Evolutionary conservation across 2,329 filamentous ascomycete species (phyloP), one percentile per base, ranked within the genome.

Genomic region (Aspergillus sp.): DNA sequence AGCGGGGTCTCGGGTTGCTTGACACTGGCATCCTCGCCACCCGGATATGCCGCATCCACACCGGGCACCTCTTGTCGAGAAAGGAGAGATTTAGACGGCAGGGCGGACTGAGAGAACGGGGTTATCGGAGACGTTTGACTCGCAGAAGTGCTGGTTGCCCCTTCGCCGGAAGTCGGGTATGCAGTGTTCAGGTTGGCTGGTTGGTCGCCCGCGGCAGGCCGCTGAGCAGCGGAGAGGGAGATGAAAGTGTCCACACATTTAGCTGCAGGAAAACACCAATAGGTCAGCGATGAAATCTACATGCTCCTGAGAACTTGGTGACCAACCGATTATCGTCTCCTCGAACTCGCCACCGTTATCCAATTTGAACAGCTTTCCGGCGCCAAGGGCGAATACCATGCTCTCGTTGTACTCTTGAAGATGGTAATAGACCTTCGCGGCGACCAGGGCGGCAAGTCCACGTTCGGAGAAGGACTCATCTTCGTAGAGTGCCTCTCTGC

Each of bases 171-270:
- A 45, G 71, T 72, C 27, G 80, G 73, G 48, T 93, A 91, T n/a
- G 82, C 80, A 7, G 82, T 88, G 46, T 81, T 80, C 29, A 93
- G 69, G 50, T 85, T 74, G n/a, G 78, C 74, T 22, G 81, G 68
- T 26, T 64, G 57, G 40, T 71, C 63, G 40, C 67, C 35, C 61
- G 63, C 37, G 59, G 67, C 66, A 51, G 43, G 73, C 57, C 40
- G 69, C 63, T 65, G 67, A 56, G 74, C 66, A 38, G 75, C 75
- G 31, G 77, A 81, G 32, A 88, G 73, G 38, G 85, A 80, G 53
- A 98, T 95, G 67, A 95, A 98, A 45, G 93, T 93, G 63, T 98
- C 91, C 53, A 98, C 78, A 57, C 91, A 98, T 73, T 93, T 95
- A 39, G 89, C 75, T 76, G 26, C 12, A 32, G 8, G 26, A 15